phyloP scores from a whole-genome alignment of 345 rosid species.

The Eutrema japonicum region DNA sequence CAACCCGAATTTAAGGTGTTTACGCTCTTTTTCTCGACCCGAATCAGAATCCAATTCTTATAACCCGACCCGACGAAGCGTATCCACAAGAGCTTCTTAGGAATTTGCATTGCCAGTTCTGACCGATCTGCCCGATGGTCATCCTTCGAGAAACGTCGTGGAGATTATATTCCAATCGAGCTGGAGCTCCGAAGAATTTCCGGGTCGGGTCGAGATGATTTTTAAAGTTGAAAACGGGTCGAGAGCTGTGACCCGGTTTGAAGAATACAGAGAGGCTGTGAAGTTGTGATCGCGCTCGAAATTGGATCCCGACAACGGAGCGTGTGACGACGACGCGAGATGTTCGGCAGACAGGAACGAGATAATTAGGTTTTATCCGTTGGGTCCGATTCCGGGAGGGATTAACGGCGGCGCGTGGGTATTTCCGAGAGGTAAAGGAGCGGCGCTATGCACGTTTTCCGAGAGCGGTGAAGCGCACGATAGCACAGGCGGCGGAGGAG shows the following conservation, averaged over 20 bases:
- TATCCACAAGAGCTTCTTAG: slow-evolving; percentile 44
- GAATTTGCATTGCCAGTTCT: slow-evolving; percentile 62
- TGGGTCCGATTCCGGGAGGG: slow-evolving; percentile 68
- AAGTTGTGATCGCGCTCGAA: slow-evolving; percentile 52
- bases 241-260: slow-evolving; percentile 70
- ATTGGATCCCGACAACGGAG: slow-evolving; percentile 31
- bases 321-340: slow-evolving; percentile 76
- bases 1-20: slow-evolving; percentile 37
- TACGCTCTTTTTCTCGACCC: slow-evolving; percentile 38
- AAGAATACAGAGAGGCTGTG: slow-evolving; percentile 87
- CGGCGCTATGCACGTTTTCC: slow-evolving; percentile 60
- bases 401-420: slow-evolving; percentile 59
- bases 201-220: slow-evolving; percentile 86
- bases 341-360: slow-evolving; percentile 96
- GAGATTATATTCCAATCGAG: slow-evolving; percentile 95
- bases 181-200: slow-evolving; percentile 74
- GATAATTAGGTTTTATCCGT: slow-evolving; percentile 86
- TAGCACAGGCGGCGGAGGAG: slow-evolving; percentile 79
- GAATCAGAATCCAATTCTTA: slow-evolving; percentile 40
- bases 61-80: slow-evolving; percentile 45
- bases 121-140: slow-evolving; percentile 82
- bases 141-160: slow-evolving; percentile 90
- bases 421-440: slow-evolving; percentile 56
- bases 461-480: slow-evolving; percentile 90
- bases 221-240: slow-evolving; percentile 91